phyloP scores from a whole-genome alignment of 306 rosid genomes.

The Dryas octopetala region DNA sequence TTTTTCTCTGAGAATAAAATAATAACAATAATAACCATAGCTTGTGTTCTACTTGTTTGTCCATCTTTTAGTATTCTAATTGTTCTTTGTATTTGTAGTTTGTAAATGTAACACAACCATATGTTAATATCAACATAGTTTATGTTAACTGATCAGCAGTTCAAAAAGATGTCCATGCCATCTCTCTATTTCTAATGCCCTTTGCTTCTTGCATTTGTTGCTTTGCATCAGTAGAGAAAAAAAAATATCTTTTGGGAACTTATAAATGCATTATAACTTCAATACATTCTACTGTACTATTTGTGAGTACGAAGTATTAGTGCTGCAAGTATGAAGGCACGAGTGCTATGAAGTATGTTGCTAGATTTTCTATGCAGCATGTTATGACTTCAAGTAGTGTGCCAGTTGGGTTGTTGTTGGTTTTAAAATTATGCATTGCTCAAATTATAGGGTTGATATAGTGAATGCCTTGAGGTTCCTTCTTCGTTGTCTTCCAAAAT shows the following conservation, averaged over 20 bases:
- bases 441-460: no score
- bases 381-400: neutral
- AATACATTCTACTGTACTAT: neutral
- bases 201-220: neutral
- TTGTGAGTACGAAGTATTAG: neutral
- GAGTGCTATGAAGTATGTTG: neutral
- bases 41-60: neutral
- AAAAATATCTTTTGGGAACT: no score
- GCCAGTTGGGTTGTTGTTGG: neutral
- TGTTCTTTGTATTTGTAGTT: neutral
- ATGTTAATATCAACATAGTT: neutral
- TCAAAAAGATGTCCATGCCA: neutral
- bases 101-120: neutral
- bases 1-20: constrained; percentile 2
- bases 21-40: neutral
- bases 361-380: neutral
- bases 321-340: neutral
- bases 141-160: neutral
- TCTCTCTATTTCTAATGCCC: neutral
- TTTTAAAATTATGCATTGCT: neutral
- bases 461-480: neutral
- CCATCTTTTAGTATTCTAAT: neutral
- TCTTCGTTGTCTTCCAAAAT: neutral
- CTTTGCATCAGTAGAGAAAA: neutral
- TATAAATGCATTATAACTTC: no score